Evolutionary conservation across 345 rosid species (phyloP), one percentile per base, ranked within the genome.

Genomic region (Clarkia xantiana): DNA sequence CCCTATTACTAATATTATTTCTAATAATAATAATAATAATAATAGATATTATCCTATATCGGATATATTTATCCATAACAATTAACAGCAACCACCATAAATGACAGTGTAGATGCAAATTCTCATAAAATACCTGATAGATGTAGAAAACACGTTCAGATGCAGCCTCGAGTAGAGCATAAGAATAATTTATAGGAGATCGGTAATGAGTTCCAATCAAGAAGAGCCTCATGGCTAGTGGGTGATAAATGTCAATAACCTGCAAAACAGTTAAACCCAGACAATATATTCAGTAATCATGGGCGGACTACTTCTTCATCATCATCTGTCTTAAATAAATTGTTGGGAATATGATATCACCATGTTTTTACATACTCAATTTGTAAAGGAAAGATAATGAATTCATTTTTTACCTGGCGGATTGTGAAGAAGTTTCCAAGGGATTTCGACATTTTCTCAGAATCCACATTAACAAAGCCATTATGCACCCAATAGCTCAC

Each of bases 361-460:
- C 48, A n/a, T 22, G 44, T n/a, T 14, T 47, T 45, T 9, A 6
- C 14, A 18, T 36, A 22, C 18, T 23, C 9, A n/a, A 10, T n/a
- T n/a, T n/a, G n/a, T n/a, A n/a, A n/a, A 49, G 4, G 14, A 48
- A 20, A 44, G n/a, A 12, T 36, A 10, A 23, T 39, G 49, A 38
- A 13, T 10, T 44, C 45, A 47, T 41, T 23, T n/a, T n/a, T 67
- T 68, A 86, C 97, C 94, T 83, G 83, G 64, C 96, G 78, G 56
- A 86, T 83, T 6, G 98, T 86, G 71, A 91, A 91, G 69, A 91
- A 91, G 60, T 91, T 91, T 47, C 98, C 98, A 16, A 86, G 86
- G 45, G 94, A 90, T 68, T 90, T 90, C n/a, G 98, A 91, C 98
- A 86, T 91, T 55, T 91, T 91, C 77, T 91, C 96, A 0, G 93